Evolutionary conservation across 257 asterid species (phyloP).

Genomic region (Solanum lycopersicoides): DNA sequence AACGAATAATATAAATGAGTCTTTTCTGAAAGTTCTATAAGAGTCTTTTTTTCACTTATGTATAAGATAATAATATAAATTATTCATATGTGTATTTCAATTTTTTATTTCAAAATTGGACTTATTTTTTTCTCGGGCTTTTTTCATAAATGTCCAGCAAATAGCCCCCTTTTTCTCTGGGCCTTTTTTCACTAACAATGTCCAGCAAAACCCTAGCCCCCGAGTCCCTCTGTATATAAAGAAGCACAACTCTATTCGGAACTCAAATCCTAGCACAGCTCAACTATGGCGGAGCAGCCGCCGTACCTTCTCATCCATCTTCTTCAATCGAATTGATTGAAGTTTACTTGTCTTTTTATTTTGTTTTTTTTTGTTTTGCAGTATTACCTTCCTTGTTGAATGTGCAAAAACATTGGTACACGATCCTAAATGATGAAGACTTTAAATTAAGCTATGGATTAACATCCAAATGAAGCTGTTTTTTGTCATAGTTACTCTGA

Average conservation of each 20-base stretch:
- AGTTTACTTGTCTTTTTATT: neutral
- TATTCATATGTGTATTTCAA: too few species aligned
- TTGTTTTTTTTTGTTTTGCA: neutral
- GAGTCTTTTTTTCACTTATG: too few species aligned
- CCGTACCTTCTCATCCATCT: neutral
- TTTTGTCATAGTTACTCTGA: conserved; percentile 8
- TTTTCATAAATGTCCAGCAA: too few species aligned
- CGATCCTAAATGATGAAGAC: neutral
- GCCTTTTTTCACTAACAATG: neutral
- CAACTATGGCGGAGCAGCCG: neutral
- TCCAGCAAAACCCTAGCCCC: neutral
- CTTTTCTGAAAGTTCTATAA: too few species aligned
- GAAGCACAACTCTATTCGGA: neutral
- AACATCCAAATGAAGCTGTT: neutral
- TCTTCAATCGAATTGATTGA: neutral
- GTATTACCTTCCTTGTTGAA: neutral
- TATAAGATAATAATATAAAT: too few species aligned
- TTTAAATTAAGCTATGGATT: conserved; percentile 13
- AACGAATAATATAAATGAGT: too few species aligned
- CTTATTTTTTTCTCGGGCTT: too few species aligned
- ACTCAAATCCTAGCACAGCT: neutral
- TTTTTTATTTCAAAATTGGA: neutral
- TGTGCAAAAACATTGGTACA: neutral
- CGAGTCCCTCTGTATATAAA: neutral
- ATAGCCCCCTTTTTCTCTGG: too few species aligned